A percentile compares a stretch with the other conserved stretches of the same genome.
Conservation (phyloP, 768 basidiomycete genomes). For the Lentinus brumalis region DNA sequence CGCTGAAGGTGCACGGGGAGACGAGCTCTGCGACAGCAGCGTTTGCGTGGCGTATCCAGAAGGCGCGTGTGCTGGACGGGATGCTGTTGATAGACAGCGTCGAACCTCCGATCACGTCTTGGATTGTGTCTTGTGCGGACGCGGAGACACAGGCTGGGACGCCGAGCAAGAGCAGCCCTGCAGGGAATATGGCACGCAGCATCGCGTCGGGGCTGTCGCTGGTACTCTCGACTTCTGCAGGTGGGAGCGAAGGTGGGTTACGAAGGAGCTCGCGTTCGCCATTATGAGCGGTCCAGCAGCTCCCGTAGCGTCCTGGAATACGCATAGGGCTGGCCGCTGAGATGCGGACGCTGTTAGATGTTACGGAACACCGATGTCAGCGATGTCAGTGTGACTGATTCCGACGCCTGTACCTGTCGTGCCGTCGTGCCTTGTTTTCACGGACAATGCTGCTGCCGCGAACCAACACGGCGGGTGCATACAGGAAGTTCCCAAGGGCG, state of each 20-base stretch:
- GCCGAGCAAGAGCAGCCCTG: neutral
- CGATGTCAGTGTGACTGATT: neutral
- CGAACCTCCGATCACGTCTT: constrained; percentile 1
- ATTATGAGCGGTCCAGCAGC: neutral
- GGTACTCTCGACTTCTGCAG: no score
- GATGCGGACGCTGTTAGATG: no score
- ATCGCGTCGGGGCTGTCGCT: no score
- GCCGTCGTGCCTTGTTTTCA: no score
- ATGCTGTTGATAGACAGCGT: constrained; percentile 10
- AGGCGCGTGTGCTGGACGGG: constrained; percentile 7
- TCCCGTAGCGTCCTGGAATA: no score
- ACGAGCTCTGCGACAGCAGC: constrained; percentile 3
- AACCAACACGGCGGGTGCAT: no score
- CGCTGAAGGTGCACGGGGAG: constrained; percentile 8
- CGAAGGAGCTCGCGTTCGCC: no score
- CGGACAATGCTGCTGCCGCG: no score
- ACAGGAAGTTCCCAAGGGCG: no score
- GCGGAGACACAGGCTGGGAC: neutral
- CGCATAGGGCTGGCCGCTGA: no score
- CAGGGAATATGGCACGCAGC: neutral
- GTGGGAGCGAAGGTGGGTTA: no score
- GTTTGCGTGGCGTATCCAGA: constrained; percentile 14
- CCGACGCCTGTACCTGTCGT: no score
- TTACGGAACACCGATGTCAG: neutral
- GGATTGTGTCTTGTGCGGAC: neutral